Conservation (phyloP, 2,329 filamentous ascomycete species). For the Clarireedia hainanense region DNA sequence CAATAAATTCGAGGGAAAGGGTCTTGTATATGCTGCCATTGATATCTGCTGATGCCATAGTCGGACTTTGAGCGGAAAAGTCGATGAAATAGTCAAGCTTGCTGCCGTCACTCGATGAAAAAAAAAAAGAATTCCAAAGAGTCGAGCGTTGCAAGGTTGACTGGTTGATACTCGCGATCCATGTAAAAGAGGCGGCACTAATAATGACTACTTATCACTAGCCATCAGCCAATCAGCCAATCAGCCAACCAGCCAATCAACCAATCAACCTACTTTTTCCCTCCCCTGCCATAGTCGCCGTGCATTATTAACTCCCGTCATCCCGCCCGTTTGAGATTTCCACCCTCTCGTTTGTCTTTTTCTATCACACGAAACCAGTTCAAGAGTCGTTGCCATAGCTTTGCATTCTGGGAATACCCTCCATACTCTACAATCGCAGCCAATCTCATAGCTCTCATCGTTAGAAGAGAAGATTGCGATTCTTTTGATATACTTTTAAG, state of each 20-base stretch:
- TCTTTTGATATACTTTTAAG: constrained; percentile 1
- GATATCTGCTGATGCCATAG: no score
- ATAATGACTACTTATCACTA: neutral
- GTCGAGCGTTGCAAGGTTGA: neutral
- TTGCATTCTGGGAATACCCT: neutral
- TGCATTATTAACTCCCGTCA: constrained; percentile 6
- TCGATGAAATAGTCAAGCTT: no score
- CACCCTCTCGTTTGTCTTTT: constrained; percentile 6
- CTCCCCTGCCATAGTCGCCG: neutral
- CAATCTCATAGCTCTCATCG: neutral
- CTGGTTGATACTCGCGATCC: neutral
- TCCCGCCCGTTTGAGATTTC: constrained; percentile 5
- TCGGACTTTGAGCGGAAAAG: no score
- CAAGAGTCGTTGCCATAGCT: neutral
- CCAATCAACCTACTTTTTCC: neutral
- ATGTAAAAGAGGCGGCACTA: neutral
- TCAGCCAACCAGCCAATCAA: neutral
- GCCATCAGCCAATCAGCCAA: neutral
- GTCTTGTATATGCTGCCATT: no score
- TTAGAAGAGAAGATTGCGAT: neutral
- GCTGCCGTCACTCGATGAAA: neutral
- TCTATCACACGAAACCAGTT: neutral
- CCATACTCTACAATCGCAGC: neutral
- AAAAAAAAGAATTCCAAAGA: neutral
- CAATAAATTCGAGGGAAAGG: no score